Evolutionary conservation across 306 rosid species (phyloP).

Genomic region (Cotoneaster glaucophyllus): DNA sequence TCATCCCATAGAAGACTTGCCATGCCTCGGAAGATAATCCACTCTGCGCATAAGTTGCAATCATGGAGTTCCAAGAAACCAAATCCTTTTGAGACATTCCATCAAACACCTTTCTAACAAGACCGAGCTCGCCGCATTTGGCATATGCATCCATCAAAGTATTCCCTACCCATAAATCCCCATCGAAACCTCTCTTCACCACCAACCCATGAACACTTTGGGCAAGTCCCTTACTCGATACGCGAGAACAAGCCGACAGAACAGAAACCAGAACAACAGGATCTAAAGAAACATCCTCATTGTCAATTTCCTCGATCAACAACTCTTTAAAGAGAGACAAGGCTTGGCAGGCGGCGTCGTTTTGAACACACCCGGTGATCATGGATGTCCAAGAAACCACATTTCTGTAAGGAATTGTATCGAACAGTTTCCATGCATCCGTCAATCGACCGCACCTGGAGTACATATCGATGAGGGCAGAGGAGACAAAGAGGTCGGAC

Average conservation of each 20-base stretch:
- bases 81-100: constrained; percentile 62
- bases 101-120: constrained; percentile 68
- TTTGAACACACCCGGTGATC: constrained; percentile 60
- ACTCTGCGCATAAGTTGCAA: constrained; percentile 65
- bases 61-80: constrained; percentile 83
- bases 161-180: constrained; percentile 51
- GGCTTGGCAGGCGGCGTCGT: constrained; percentile 32
- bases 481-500: constrained; percentile 59
- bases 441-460: constrained; percentile 48
- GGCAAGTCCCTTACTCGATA: constrained; percentile 40
- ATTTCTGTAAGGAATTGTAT: constrained; percentile 54
- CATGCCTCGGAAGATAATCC: constrained; percentile 63
- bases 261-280: constrained; percentile 54
- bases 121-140: constrained; percentile 49
- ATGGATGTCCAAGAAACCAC: constrained; percentile 83
- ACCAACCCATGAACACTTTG: constrained; percentile 61
- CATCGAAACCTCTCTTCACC: constrained; percentile 58
- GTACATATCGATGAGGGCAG: constrained; percentile 76
- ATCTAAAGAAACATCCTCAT: constrained; percentile 36
- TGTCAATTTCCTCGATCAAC: constrained; percentile 39
- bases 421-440: constrained; percentile 62
- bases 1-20: constrained; percentile 51
- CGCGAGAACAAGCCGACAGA: constrained; percentile 67
- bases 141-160: constrained; percentile 90
- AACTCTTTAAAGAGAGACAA: constrained; percentile 56